phyloP scores from a whole-genome alignment of 2,329 filamentous ascomycete genomes.

The Metarhizium rileyi region DNA sequence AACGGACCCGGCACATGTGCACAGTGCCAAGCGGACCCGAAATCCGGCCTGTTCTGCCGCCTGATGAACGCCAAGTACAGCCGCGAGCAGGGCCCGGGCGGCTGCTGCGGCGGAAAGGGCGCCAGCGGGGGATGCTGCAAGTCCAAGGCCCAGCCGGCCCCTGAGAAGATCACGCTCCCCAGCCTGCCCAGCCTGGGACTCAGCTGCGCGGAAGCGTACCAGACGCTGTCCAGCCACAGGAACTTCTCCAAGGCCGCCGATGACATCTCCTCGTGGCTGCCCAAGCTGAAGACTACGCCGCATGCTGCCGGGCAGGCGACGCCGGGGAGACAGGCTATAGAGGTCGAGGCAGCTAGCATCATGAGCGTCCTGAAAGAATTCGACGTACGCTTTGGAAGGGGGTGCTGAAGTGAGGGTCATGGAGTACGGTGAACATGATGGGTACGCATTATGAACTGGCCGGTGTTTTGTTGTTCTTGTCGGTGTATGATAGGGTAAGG shows the following conservation, averaged over 20 bases:
- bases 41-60: conserved; percentile 75
- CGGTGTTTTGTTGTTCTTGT: not conserved
- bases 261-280: conserved; percentile 67
- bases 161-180: conserved; percentile 25
- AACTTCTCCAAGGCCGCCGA: conserved; percentile 66
- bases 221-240: conserved; percentile 66
- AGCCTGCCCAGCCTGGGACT: conserved; percentile 45
- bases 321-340: conserved; percentile 49
- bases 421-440: not conserved
- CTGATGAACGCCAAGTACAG: conserved; percentile 60
- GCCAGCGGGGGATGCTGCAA: conserved; percentile 58
- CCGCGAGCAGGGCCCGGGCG: conserved; percentile 29
- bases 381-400: conserved; percentile 59
- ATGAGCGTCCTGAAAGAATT: conserved; percentile 80
- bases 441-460: not conserved
- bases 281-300: conserved; percentile 56
- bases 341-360: conserved; percentile 74
- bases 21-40: conserved; percentile 68
- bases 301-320: conserved; percentile 17
- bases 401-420: conserved; percentile 17
- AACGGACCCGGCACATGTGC: conserved; percentile 71
- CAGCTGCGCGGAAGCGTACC: conserved; percentile 69
- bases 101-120: conserved; percentile 56
- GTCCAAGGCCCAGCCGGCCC: conserved; percentile 14
- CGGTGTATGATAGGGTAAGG: not conserved